Evolutionary conservation across 768 basidiomycete species (phyloP), one percentile per base, ranked within the genome.

Genomic region (Russula compacta): DNA sequence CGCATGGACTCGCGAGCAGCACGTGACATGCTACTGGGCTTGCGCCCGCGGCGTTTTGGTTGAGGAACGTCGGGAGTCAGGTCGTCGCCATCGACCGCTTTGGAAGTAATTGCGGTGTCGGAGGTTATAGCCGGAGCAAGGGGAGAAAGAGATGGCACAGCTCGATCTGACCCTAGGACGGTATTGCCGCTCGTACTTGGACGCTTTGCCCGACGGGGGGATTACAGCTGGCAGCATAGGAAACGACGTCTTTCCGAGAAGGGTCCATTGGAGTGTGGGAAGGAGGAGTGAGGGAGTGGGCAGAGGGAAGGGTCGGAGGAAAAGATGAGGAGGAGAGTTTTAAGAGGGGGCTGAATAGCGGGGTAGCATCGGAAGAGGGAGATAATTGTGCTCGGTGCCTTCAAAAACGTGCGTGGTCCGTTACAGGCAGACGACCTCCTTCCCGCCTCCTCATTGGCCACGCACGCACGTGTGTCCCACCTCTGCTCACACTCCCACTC

Each of bases 1-100:
- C 95, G 83, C 72, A 92, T 85, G 2, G 86, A 82, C 73, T 95
- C 93, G 50, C 94, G 80, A 35, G 88, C 88, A 14, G 81, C 81
- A 62, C 89, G 86, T 17, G 87, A 87, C 49, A 89, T 72, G 9
- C 82, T 78, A 9, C 84, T 85, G 0, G 89, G 86, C 68, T 87
- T 89, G 53, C 81, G 77, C 17, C 89, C 83, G 3, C 88, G 86
- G 21, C 87, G 83, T 70, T 83, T 87, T 10, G 79, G 73, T 12
- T 70, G 61, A 11, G 73, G 70, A 0, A 70, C 65, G 24, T 71
- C 71, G 11, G 68, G 69, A 14, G 58, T 39, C 53, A 69, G 68
- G 9, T 70, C 72, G 9, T 66, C 67, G n/a, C 67, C 60, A 44
- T 63, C 67, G 21, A 54, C 56, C 10, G 59, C 64, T 38, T 65